These are phyloP conservation scores for Colletotrichum sidae DNA, from an alignment of 2,329 filamentous ascomycete genomes.

Conservation along the genomic window DNA sequence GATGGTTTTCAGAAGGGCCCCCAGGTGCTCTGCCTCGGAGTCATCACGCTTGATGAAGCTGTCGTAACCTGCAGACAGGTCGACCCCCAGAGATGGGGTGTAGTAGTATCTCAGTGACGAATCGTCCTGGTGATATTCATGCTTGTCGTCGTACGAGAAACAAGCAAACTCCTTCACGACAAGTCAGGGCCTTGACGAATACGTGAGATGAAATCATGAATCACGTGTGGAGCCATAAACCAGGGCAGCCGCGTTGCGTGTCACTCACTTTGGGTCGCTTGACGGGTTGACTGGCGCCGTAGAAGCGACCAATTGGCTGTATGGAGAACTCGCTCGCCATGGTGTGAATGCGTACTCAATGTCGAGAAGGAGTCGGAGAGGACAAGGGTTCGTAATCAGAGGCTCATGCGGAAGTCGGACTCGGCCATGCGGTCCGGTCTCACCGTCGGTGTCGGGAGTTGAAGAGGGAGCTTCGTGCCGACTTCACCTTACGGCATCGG, in stretches of 20 bases:
- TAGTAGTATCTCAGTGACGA: slow-evolving; percentile 91
- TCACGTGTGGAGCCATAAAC: too few species aligned
- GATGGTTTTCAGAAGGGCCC: slow-evolving; percentile 83
- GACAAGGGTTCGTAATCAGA: too few species aligned
- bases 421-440: slow-evolving; percentile 14
- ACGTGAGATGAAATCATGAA: background rate
- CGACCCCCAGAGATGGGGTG: slow-evolving; percentile 75
- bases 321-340: slow-evolving; percentile 65
- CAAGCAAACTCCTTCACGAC: slow-evolving; percentile 80
- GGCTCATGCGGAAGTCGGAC: too few species aligned
- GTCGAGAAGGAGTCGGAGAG: too few species aligned
- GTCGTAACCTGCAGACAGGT: slow-evolving; percentile 85
- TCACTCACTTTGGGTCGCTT: slow-evolving; percentile 76
- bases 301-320: slow-evolving; percentile 77
- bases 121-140: slow-evolving; percentile 79
- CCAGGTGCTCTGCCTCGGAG: slow-evolving; percentile 85
- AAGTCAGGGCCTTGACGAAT: background rate
- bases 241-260: background rate
- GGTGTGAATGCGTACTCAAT: too few species aligned
- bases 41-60: slow-evolving; percentile 87
- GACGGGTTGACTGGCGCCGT: slow-evolving; percentile 75
- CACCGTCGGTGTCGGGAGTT: slow-evolving; percentile 28
- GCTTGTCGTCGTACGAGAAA: slow-evolving; percentile 93
- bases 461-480: slow-evolving; percentile 26
- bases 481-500: slow-evolving; percentile 10